Conservation (phyloP, 1,284 basidiomycete genomes). For the Inonotus hispidus region DNA sequence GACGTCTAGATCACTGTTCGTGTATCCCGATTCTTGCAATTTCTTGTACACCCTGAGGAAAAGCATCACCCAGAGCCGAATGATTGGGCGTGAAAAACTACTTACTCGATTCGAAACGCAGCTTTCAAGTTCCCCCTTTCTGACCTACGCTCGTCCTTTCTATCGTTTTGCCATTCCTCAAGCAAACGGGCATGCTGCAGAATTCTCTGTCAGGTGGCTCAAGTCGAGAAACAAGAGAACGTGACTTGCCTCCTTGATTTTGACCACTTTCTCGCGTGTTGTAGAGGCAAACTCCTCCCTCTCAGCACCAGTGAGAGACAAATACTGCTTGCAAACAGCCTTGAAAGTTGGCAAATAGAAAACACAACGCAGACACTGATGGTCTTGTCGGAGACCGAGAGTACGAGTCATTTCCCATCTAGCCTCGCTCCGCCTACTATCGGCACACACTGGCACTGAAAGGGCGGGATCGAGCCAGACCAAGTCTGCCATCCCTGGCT, state of each 20-base stretch:
- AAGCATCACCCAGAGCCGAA: background rate
- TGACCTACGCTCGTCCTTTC: background rate
- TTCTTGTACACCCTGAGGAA: background rate
- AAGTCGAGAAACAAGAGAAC: background rate
- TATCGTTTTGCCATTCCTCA: background rate
- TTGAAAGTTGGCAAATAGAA: no score
- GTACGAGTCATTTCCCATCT: no score
- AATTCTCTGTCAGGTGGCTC: background rate
- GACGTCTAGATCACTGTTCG: background rate
- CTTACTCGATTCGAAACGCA: background rate
- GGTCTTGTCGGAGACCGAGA: no score
- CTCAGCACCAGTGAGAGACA: no score
- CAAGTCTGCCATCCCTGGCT: no score
- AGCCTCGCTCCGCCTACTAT: no score
- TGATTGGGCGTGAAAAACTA: background rate
- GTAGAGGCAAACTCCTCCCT: background rate
- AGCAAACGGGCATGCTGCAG: background rate
- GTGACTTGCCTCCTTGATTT: background rate
- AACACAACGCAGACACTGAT: no score
- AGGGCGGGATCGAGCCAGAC: no score
- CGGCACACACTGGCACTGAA: no score
- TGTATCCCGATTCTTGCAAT: background rate
- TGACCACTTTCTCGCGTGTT: background rate
- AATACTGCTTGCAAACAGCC: no score
- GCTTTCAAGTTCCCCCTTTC: background rate